Conservation (phyloP, 139 green algal genomes). For the Limnomonas spitsbergensis region DNA sequence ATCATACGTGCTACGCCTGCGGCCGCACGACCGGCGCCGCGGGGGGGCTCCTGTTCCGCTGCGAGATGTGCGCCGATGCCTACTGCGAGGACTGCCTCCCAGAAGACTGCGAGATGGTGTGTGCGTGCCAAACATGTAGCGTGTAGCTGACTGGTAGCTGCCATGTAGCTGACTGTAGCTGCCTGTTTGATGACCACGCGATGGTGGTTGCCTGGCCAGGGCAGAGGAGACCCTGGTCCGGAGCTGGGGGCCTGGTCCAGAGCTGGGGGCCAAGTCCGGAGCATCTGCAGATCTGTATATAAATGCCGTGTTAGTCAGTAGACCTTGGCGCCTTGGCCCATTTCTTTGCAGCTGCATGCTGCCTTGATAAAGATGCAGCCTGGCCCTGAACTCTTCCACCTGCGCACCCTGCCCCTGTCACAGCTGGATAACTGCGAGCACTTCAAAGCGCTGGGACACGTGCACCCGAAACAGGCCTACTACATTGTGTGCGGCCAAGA, state of each 20-base stretch:
- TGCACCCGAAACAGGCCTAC: conserved; percentile 44
- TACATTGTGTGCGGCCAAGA: conserved; percentile 43
- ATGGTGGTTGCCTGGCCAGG: no score
- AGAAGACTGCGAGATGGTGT: conserved; percentile 17
- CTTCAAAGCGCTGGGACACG: conserved; percentile 44
- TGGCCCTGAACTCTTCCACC: neutral
- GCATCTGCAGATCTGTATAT: no score
- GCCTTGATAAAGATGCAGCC: no score
- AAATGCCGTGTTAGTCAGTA: no score
- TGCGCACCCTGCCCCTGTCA: neutral
- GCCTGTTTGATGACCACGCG: no score
- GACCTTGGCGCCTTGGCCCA: no score
- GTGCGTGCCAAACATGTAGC: conserved; percentile 33
- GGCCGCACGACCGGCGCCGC: conserved; percentile 33
- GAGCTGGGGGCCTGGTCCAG: no score
- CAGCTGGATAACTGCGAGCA: conserved; percentile 32
- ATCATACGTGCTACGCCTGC: conserved; percentile 28
- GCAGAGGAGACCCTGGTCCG: no score
- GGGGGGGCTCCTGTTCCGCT: conserved; percentile 62
- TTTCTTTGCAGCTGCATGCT: no score
- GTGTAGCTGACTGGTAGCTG: no score
- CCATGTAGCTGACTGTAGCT: no score
- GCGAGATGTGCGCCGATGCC: conserved; percentile 44
- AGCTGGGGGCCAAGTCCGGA: no score
- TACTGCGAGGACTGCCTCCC: conserved; percentile 70